Evolutionary conservation across 176 grass and related monocot species (phyloP).

Genomic region (Luzula sylvatica): DNA sequence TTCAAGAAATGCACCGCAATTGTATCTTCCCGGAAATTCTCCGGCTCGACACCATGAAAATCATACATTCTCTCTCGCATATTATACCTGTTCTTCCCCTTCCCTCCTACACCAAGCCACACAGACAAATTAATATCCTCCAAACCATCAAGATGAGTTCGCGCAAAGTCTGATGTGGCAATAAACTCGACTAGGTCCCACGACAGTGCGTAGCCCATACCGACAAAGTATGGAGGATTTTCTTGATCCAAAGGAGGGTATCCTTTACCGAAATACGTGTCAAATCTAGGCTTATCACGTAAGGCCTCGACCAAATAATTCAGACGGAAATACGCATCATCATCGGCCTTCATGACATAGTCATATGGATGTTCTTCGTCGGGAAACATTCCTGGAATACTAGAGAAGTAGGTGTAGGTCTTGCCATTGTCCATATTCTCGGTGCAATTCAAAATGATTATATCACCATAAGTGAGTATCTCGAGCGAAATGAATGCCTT

Average conservation of each 20-base stretch:
- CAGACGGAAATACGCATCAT: constrained; percentile 55
- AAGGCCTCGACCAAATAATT: constrained; percentile 38
- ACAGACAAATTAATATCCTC: constrained; percentile 62
- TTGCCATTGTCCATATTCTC: constrained; percentile 70
- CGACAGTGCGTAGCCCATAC: constrained; percentile 75
- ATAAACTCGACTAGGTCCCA: constrained; percentile 76
- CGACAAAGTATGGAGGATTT: constrained; percentile 65
- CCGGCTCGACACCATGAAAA: constrained; percentile 16
- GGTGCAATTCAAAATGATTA: constrained; percentile 60
- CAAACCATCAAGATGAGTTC: constrained; percentile 27
- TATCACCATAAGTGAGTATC: constrained; percentile 46
- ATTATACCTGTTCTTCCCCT: constrained; percentile 58
- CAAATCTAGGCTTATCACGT: constrained; percentile 34
- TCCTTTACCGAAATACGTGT: constrained; percentile 58
- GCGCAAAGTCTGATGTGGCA: constrained; percentile 25
- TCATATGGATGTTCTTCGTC: constrained; percentile 45
- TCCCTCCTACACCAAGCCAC: constrained; percentile 41
- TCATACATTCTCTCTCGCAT: constrained; percentile 38
- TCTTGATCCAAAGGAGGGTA: constrained; percentile 46
- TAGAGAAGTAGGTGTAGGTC: constrained; percentile 51
- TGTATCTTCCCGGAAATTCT: constrained; percentile 21
- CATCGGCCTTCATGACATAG: constrained; percentile 83
- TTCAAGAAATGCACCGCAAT: constrained; percentile 34
- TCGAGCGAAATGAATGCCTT: constrained; percentile 42
- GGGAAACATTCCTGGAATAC: constrained; percentile 15